Percentiles rank a stretch among this genome's conserved stretches.
phyloP scores from a whole-genome alignment of 208 protist species.

The Wallacemonas rigidus region DNA sequence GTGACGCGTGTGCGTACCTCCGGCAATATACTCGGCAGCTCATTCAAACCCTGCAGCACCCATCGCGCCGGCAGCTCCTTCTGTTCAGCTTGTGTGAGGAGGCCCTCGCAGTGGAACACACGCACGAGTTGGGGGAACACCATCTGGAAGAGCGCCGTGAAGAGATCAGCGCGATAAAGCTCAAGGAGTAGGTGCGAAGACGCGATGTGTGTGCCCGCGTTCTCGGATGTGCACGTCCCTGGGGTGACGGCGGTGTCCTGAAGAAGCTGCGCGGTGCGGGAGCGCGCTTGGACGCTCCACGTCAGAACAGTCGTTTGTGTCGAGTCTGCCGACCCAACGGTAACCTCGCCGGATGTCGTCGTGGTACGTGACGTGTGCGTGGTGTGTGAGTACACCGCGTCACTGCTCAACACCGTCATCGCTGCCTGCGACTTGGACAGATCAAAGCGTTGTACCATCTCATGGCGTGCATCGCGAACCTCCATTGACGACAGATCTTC shows the following conservation, averaged over 20 bases:
- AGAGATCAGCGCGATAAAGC: neutral
- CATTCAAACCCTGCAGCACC: constrained; percentile 67
- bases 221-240: neutral
- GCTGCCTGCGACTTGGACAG: constrained; percentile 1
- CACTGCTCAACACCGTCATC: neutral
- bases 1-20: constrained; percentile 33
- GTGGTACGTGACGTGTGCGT: neutral
- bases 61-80: constrained; percentile 65
- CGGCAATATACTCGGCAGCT: constrained; percentile 14
- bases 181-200: neutral
- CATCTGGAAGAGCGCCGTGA: neutral
- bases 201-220: neutral
- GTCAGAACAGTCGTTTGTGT: neutral
- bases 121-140: neutral
- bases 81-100: neutral
- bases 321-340: too few relatives aligned
- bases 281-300: neutral
- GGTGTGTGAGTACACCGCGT: neutral
- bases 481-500: constrained; percentile 11
- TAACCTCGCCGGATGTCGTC: too few relatives aligned
- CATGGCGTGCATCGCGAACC: constrained; percentile 13
- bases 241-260: neutral
- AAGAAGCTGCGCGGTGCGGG: constrained; percentile 9
- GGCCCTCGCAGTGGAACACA: constrained; percentile 3
- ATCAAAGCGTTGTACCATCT: constrained; percentile 17